Conservation (phyloP, 345 rosid species). For the Sapria himalayana region DNA sequence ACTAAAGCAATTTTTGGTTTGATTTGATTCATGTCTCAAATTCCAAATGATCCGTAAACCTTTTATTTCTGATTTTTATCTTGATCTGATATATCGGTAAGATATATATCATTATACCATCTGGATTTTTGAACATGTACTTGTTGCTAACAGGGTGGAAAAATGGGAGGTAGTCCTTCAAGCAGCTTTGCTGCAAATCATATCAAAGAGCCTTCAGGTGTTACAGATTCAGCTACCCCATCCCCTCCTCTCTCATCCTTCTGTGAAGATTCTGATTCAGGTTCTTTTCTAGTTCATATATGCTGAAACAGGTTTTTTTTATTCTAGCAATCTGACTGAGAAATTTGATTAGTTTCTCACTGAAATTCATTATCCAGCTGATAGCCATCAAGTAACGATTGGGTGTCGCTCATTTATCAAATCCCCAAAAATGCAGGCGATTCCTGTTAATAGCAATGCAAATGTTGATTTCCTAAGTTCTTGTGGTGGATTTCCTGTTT, state of each 20-base stretch:
- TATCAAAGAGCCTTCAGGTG: constrained; percentile 26
- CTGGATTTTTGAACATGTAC: too few relatives aligned
- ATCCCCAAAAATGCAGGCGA: constrained; percentile 19
- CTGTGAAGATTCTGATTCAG: constrained; percentile 83
- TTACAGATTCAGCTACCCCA: constrained; percentile 62
- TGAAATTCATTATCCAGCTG: too few relatives aligned
- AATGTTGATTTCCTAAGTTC: constrained; percentile 13
- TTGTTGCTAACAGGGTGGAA: too few relatives aligned
- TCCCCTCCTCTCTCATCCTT: constrained; percentile 48
- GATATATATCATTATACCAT: too few relatives aligned
- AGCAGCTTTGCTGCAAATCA: constrained; percentile 20
- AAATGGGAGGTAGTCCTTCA: constrained; percentile 23
- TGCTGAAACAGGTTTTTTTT: too few relatives aligned
- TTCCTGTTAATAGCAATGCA: constrained; percentile 11
- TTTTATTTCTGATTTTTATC: too few relatives aligned
- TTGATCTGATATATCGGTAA: too few relatives aligned
- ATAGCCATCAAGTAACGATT: constrained; percentile 39
- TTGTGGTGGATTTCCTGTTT: constrained; percentile 11
- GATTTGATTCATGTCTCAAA: too few relatives aligned
- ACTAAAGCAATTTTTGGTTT: too few relatives aligned
- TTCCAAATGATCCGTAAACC: too few relatives aligned
- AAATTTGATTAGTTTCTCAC: too few relatives aligned
- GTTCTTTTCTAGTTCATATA: constrained; percentile 15
- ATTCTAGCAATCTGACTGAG: too few relatives aligned
- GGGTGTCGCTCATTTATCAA: constrained; percentile 14